Conservation (phyloP, 345 rosid genomes). For the sweet orange (Citrus sinensis) region DNA sequence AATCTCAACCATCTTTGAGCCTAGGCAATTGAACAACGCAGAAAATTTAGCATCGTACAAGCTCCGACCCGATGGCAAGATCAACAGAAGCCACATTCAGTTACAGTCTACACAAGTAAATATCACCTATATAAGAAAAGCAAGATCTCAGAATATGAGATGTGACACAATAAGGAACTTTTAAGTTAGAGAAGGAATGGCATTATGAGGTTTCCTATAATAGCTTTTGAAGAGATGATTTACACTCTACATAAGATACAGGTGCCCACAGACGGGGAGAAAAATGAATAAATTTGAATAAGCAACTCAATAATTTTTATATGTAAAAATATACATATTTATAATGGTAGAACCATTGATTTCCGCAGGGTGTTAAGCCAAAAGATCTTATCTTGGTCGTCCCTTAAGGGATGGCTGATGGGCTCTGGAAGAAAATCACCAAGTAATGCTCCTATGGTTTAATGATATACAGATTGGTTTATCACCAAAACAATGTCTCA, state of each 20-base stretch:
- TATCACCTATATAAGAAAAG: neutral
- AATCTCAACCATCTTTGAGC: neutral
- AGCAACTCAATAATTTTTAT: constrained; percentile 7
- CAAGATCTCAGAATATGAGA: neutral
- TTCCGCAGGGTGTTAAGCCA: neutral
- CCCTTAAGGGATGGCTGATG: neutral
- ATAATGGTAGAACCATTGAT: neutral
- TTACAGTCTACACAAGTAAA: neutral
- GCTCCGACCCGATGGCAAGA: neutral
- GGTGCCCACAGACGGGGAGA: constrained; percentile 26
- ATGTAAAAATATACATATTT: constrained; percentile 18
- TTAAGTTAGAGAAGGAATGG: neutral
- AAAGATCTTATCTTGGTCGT: neutral
- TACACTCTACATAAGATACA: constrained; percentile 29
- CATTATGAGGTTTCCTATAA: constrained; percentile 6
- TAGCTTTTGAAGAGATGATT: constrained; percentile 13
- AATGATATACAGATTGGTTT: constrained; percentile 1
- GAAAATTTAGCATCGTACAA: neutral
- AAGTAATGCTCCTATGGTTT: neutral
- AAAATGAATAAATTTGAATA: constrained; percentile 42
- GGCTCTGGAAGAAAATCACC: constrained; percentile 9
- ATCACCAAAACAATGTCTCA: neutral
- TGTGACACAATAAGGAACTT: neutral
- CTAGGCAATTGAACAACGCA: neutral
- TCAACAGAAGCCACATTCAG: neutral